Base-by-base conservation (phyloP, 495 filamentous ascomycete species). In the Neurospora terricola region DNA sequence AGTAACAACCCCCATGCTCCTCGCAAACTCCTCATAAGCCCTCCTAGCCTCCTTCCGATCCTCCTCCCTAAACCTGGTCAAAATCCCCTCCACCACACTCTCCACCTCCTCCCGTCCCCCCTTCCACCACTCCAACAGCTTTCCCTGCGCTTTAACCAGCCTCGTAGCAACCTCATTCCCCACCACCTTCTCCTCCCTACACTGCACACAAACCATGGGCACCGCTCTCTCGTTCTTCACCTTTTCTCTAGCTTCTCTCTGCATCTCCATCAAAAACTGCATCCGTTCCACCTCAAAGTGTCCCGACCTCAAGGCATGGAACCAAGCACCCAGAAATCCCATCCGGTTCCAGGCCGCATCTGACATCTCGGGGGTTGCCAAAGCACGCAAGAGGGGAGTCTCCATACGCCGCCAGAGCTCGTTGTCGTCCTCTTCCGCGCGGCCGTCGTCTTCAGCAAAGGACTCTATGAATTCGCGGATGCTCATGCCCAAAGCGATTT, bases 351-450 rank as follows among this genome's bases (percentile, higher is more conserved):
- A 66, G 14, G 23, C 14, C 1, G 23, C 30, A 1, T 30, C 54
- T 2, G 5, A 7, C 14, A 66, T 66, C 6, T 66, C 54, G 2
- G 54, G 54, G 0, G 54, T 66, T 0, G 23, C 54, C 6, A 66
- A 0, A 0, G 54, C 54, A 1, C 14, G 7, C 2, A 66, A 4
- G 5, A 66, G 54, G 0, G 27, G 54, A 0, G 12, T 36, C 0
- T 66, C 54, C 54, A 66, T 66, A 0, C 54, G 14, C 6, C 54
- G 6, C 54, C 54, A 66, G 3, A 66, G 27, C 27, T 66, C 54
- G 27, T 66, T 66, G 54, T 66, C 54, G 27, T 66, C 54, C 12
- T 66, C 12, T 36, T 66, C 54, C 14, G 23, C 48, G 48, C 48
- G 10, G 21, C 21, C 45, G 12, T 54, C 9, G 45, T 54, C n/a